phyloP scores from a whole-genome alignment of 139 green algal species.

The Chlamydomonas urium region DNA sequence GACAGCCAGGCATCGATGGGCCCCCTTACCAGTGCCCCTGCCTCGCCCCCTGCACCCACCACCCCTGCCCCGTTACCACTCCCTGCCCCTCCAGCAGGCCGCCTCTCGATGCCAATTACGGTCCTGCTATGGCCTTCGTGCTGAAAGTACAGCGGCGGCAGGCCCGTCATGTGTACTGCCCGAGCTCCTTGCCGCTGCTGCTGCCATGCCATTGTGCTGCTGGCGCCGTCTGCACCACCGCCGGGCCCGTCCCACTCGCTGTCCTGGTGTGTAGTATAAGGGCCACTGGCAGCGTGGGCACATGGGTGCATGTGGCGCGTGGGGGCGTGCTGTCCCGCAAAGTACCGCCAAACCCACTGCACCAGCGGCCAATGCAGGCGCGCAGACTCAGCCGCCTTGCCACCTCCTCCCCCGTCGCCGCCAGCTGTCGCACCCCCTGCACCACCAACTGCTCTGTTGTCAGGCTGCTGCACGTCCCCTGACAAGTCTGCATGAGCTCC shows the following conservation, averaged over 20 bases:
- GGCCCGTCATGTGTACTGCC: constrained; percentile 22
- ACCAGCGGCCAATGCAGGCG: constrained; percentile 32
- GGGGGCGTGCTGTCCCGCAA: constrained; percentile 31
- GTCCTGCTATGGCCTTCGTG: constrained; percentile 58
- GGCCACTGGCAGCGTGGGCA: no score
- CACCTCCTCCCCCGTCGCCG: no score
- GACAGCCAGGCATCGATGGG: not conserved
- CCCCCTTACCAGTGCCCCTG: not conserved
- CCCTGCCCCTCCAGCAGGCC: not conserved
- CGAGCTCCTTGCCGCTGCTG: not conserved
- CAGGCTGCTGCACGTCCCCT: no score
- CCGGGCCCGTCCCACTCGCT: no score
- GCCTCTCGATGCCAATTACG: constrained; percentile 63
- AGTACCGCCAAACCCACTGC: constrained; percentile 54
- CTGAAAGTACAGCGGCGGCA: constrained; percentile 69
- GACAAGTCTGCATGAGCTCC: no score
- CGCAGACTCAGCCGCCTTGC: no score
- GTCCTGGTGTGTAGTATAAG: no score
- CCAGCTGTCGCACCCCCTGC: no score
- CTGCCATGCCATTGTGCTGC: not conserved
- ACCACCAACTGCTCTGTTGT: no score
- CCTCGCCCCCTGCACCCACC: not conserved
- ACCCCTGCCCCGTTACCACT: not conserved
- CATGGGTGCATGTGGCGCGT: constrained; percentile 21
- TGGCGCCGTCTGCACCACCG: no score